phyloP scores from a whole-genome alignment of 768 basidiomycete species.

The Fomitopsis pulvina region DNA sequence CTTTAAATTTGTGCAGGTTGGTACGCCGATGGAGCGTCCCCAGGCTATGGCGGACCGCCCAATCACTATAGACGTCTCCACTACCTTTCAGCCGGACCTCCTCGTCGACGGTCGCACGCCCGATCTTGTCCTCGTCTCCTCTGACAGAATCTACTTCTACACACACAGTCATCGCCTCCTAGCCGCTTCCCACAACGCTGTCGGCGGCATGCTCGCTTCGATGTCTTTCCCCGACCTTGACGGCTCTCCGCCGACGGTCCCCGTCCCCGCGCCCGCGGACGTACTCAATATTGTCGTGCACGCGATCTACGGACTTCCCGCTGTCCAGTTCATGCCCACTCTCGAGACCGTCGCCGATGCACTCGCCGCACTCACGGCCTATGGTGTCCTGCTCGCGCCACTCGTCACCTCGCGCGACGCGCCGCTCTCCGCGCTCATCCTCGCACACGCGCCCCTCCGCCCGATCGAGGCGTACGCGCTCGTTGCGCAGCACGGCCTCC shows the following conservation, averaged over 20 bases:
- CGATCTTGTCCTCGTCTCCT: constrained; percentile 23
- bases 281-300: constrained; percentile 30
- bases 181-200: constrained; percentile 20
- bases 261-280: constrained; percentile 22
- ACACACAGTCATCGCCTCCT: constrained; percentile 20
- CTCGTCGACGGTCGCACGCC: constrained; percentile 9
- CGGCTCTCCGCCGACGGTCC: constrained; percentile 14
- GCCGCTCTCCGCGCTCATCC: constrained; percentile 27
- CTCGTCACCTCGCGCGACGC: constrained; percentile 22
- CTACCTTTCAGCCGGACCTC: constrained; percentile 15
- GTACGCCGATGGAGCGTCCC: constrained; percentile 5
- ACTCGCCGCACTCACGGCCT: constrained; percentile 20
- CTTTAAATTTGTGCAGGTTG: too few relatives aligned
- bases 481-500: constrained; percentile 29
- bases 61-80: constrained; percentile 15
- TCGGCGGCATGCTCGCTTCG: constrained; percentile 16
- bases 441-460: constrained; percentile 26
- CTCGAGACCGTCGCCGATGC: constrained; percentile 21
- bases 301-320: constrained; percentile 25
- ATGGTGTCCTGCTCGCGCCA: constrained; percentile 19
- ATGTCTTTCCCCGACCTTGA: not conserved
- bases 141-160: constrained; percentile 27
- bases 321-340: constrained; percentile 21
- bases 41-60: not conserved
- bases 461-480: constrained; percentile 38